Conservation (phyloP, 2,329 filamentous ascomycete species). For the Calonectria hawksworthii region DNA sequence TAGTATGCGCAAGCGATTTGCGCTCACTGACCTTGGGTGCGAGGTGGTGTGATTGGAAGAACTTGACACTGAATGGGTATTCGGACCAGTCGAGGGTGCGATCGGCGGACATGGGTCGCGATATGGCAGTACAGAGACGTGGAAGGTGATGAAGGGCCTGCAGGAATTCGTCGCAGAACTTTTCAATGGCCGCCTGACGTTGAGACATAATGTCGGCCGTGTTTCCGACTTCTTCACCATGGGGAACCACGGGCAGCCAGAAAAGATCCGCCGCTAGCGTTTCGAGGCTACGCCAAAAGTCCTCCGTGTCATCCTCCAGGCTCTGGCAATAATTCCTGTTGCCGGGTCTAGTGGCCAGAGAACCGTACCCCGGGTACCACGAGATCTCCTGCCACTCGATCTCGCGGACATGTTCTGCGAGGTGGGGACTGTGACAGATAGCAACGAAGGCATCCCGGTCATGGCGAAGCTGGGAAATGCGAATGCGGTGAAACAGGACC, state of each 20-base stretch:
- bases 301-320: neutral
- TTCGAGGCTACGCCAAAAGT: neutral
- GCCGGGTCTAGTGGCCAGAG: neutral
- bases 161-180: neutral
- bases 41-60: neutral
- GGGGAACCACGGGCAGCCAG: neutral
- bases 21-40: neutral
- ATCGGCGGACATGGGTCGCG: neutral
- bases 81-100: neutral
- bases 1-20: neutral
- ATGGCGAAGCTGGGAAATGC: neutral
- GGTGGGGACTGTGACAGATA: neutral
- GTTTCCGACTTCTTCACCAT: neutral
- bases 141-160: neutral
- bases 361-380: neutral
- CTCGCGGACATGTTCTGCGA: neutral
- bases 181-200: neutral
- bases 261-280: neutral
- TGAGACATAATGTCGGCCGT: neutral
- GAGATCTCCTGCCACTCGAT: slow-evolving; percentile 10
- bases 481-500: neutral
- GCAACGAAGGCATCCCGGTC: slow-evolving; percentile 7
- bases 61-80: neutral
- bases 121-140: neutral
- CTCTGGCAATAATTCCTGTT: neutral